Percentiles rank a stretch among this genome's conserved stretches.
phyloP scores from a whole-genome alignment of 176 grass and related monocot species.

The Melocanna baccifera region DNA sequence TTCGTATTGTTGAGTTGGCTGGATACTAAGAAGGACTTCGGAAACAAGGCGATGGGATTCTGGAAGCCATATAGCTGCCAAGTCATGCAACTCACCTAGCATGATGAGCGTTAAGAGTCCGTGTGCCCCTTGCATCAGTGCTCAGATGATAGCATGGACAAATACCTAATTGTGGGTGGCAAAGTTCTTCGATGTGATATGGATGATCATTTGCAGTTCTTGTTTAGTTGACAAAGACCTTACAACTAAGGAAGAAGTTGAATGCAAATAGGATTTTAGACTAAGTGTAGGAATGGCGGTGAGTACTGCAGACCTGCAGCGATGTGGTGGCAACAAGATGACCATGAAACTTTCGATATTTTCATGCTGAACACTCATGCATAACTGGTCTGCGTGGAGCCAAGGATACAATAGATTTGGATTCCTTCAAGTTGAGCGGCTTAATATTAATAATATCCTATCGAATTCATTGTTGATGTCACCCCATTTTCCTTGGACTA shows the following conservation, averaged over 20 bases:
- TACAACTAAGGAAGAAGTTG: background rate
- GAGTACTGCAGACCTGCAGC: background rate
- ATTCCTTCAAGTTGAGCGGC: constrained; percentile 15
- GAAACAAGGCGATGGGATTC: background rate
- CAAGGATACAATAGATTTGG: constrained; percentile 2
- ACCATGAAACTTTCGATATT: constrained; percentile 21
- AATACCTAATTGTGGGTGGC: constrained; percentile 35
- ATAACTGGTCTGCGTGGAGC: background rate
- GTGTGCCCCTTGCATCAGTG: background rate
- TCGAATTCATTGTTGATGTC: background rate
- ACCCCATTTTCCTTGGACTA: background rate
- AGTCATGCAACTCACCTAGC: constrained; percentile 15
- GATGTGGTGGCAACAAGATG: constrained; percentile 12
- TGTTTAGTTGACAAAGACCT: constrained; percentile 1
- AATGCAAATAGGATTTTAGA: background rate
- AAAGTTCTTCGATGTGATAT: constrained; percentile 34
- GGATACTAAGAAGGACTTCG: background rate
- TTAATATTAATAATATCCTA: background rate
- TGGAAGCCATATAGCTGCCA: constrained; percentile 26
- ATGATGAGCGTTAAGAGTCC: constrained; percentile 18
- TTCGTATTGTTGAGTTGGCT: constrained; percentile 21
- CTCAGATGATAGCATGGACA: constrained; percentile 19
- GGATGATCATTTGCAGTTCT: constrained; percentile 34
- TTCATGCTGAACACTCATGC: background rate
- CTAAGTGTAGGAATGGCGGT: constrained; percentile 8